phyloP scores from a whole-genome alignment of 306 rosid species.

The Styphnolobium japonicum region DNA sequence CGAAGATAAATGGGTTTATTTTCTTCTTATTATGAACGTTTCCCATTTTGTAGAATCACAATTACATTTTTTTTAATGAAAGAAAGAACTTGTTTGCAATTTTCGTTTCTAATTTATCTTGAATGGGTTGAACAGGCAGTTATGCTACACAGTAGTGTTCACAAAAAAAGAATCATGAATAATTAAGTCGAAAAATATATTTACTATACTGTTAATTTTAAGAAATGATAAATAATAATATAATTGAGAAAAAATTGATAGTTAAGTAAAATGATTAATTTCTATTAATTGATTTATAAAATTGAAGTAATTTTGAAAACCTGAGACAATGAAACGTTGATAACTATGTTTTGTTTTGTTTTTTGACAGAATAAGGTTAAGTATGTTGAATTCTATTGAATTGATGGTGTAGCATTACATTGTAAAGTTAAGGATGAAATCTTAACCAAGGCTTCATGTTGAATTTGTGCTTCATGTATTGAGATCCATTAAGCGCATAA shows the following conservation, averaged over 20 bases:
- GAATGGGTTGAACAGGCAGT: background rate
- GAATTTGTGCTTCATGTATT: background rate
- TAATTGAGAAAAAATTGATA: background rate
- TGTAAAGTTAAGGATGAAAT: background rate
- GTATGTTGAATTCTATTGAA: background rate
- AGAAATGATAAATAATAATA: background rate
- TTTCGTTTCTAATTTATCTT: background rate
- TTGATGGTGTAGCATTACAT: background rate
- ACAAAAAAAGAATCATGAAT: background rate
- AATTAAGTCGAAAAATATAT: background rate
- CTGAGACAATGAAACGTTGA: too few species aligned
- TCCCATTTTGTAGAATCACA: slow-evolving; percentile 28
- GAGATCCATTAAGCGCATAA: background rate
- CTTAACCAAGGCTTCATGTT: background rate
- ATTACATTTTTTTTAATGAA: background rate
- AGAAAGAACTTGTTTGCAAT: slow-evolving; percentile 5
- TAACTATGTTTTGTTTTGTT: too few species aligned
- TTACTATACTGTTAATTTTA: background rate
- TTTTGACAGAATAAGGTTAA: background rate
- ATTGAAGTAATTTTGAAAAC: too few species aligned
- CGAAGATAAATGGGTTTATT: slow-evolving; percentile 23
- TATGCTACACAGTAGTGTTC: background rate
- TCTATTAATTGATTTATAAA: too few species aligned
- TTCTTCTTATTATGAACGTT: slow-evolving; percentile 13
- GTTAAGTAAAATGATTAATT: background rate